Percentiles rank a stretch among this genome's conserved stretches.
phyloP scores from a whole-genome alignment of 176 grass and related monocot species.

The Chrysopogon serrulatus region DNA sequence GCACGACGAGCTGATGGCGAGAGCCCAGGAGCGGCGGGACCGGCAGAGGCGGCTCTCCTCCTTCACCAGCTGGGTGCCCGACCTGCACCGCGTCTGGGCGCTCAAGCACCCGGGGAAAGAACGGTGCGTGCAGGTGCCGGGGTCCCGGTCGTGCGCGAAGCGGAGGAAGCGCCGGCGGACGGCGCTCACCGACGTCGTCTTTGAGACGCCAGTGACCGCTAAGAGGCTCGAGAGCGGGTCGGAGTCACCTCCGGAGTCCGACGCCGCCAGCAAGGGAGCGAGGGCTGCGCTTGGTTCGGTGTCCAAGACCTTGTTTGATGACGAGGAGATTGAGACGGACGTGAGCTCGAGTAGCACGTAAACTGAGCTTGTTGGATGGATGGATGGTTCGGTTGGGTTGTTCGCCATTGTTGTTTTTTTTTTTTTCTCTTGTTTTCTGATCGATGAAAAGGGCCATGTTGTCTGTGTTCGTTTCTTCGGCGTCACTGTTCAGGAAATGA shows the following conservation, averaged over 20 bases:
- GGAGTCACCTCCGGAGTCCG: not conserved
- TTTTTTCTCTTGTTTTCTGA: not conserved
- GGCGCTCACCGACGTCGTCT: constrained; percentile 46
- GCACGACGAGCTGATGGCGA: constrained; percentile 37
- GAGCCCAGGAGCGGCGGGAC: constrained; percentile 63
- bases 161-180: constrained; percentile 42
- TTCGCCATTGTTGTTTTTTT: too few relatives aligned
- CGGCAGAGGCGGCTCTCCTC: constrained; percentile 67
- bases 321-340: constrained; percentile 33
- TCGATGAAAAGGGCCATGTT: not conserved
- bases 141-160: constrained; percentile 33
- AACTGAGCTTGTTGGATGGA: not conserved
- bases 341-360: constrained; percentile 31
- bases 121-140: not conserved
- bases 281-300: constrained; percentile 18
- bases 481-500: not conserved
- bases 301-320: constrained; percentile 66
- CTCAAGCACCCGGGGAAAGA: constrained; percentile 65
- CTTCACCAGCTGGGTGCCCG: constrained; percentile 87
- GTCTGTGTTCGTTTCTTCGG: not conserved
- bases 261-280: not conserved
- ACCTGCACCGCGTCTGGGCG: constrained; percentile 80
- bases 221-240: constrained; percentile 16
- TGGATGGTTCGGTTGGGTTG: not conserved
- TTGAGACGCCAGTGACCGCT: constrained; percentile 68